These are phyloP conservation scores for Phalaenopsis hybrid DNA, from an alignment of 116 monocot species.

Conservation along the genomic window DNA sequence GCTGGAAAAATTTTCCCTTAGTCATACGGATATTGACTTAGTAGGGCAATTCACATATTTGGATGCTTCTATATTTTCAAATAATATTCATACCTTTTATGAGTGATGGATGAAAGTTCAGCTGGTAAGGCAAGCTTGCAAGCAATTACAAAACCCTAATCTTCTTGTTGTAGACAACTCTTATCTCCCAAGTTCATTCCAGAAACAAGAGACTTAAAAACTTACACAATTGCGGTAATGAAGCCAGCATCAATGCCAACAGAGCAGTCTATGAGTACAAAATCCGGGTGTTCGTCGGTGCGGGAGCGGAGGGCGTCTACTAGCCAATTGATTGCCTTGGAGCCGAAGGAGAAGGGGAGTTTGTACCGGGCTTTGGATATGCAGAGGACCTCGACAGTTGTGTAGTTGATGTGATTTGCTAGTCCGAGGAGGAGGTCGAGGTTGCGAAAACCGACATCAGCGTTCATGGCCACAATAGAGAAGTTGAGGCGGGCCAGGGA, in stretches of 20 bases:
- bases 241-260: slow-evolving; percentile 94
- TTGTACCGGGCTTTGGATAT: slow-evolving; percentile 76
- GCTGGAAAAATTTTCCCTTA: too few relatives aligned
- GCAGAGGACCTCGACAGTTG: slow-evolving; percentile 82
- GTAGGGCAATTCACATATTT: too few relatives aligned
- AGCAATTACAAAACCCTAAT: background rate
- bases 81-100: background rate
- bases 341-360: slow-evolving; percentile 71
- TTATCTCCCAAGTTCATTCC: background rate
- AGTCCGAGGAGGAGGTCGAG: slow-evolving; percentile 80
- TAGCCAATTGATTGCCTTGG: slow-evolving; percentile 66
- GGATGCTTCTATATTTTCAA: background rate
- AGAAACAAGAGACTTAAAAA: too few relatives aligned
- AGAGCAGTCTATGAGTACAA: slow-evolving; percentile 93
- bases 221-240: slow-evolving; percentile 53
- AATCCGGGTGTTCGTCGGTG: slow-evolving; percentile 31
- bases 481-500: slow-evolving; percentile 78
- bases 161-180: background rate
- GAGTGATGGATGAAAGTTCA: background rate
- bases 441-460: slow-evolving; percentile 86
- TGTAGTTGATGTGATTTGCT: slow-evolving; percentile 87
- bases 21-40: too few relatives aligned
- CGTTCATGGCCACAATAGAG: slow-evolving; percentile 72
- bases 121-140: background rate
- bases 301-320: slow-evolving; percentile 61